Base-by-base conservation (phyloP, 805 yeast species). In the Phaffomyces antillensis region DNA sequence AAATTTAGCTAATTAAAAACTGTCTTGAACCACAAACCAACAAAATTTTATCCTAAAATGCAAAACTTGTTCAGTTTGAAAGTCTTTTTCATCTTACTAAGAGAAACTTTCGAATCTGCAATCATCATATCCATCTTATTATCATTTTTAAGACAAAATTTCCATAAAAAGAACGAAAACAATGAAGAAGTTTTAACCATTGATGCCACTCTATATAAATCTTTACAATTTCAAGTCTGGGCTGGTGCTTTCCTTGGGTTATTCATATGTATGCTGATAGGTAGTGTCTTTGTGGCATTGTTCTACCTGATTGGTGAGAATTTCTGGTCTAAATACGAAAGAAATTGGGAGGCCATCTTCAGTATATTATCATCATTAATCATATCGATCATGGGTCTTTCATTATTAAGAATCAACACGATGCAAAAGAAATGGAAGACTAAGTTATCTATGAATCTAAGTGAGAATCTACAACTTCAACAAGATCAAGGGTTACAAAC, bases 21-120 rank as follows among this genome's bases (percentile, higher is more conserved):
- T 5, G 30, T 20, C 20, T 30, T 18, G 15, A n/a, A 18, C 18
- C 18, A 36, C 35, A 35, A 30, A 12, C 23, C 20, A 28, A 28
- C 13, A 26, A 11, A 28, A 10, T 28, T 11, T 20, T 4, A 28
- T 28, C 30, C 18, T n/a, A 34, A 26, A 36, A 39, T 41, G 42
- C 36, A 31, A 25, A 44, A 40, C 25, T 72, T 71, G 13, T 74
- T 70, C 59, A 68, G 68, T 50, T 69, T 70, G 49, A 70, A 71
- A 35, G 82, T 89, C 47, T 89, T 88, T 70, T 87, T 89, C 67
- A 81, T 90, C 52, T 89, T 89, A 44, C 81, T 91, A 64, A 83
- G 99, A 72, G 99, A 91, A 69, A 73, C 95, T 23, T 73, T 91
- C 52, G 99, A 91, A 68, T 96, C 97, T 13, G 81, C 91, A 38